Percentiles rank a stretch among this genome's conserved stretches.
Evolutionary conservation across 345 rosid species (phyloP).

Genomic region (Arabis hirsuta): DNA sequence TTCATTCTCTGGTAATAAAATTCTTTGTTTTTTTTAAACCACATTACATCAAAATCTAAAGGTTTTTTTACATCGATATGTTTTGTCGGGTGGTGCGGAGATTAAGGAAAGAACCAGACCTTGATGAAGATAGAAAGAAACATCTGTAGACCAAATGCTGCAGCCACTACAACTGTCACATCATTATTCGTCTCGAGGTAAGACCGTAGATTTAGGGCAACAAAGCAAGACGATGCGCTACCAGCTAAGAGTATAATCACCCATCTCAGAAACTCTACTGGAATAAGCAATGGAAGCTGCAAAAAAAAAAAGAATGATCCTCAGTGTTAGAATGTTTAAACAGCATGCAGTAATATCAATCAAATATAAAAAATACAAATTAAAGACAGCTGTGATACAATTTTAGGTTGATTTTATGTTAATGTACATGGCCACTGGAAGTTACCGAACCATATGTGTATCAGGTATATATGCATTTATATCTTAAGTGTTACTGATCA

Average conservation of each 20-base stretch:
- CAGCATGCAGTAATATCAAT: constrained; percentile 4
- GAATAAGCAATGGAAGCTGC: constrained; percentile 83
- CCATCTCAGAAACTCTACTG: constrained; percentile 85
- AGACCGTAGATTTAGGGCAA: constrained; percentile 69
- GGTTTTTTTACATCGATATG: constrained; percentile 28
- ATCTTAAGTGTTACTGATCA: constrained; percentile 1
- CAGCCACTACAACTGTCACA: constrained; percentile 54
- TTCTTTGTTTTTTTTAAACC: constrained; percentile 28
- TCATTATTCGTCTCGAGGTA: constrained; percentile 54
- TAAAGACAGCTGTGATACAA: neutral
- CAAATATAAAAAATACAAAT: neutral
- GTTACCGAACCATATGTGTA: neutral
- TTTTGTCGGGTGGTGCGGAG: neutral
- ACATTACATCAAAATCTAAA: constrained; percentile 37
- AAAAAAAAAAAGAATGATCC: constrained; percentile 13
- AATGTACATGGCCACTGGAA: neutral
- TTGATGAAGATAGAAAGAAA: constrained; percentile 85
- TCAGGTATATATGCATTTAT: neutral
- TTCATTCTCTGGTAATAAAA: constrained; percentile 22
- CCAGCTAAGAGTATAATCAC: constrained; percentile 76
- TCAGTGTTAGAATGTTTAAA: constrained; percentile 4
- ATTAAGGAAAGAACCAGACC: constrained; percentile 89
- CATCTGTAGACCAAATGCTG: constrained; percentile 80
- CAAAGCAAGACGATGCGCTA: constrained; percentile 68
- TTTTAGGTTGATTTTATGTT: neutral